Percentiles rank a stretch among this genome's conserved stretches.
These are phyloP conservation scores for Tulasnella sp. DNA, from an alignment of 768 basidiomycete genomes.

Conservation along the genomic window DNA sequence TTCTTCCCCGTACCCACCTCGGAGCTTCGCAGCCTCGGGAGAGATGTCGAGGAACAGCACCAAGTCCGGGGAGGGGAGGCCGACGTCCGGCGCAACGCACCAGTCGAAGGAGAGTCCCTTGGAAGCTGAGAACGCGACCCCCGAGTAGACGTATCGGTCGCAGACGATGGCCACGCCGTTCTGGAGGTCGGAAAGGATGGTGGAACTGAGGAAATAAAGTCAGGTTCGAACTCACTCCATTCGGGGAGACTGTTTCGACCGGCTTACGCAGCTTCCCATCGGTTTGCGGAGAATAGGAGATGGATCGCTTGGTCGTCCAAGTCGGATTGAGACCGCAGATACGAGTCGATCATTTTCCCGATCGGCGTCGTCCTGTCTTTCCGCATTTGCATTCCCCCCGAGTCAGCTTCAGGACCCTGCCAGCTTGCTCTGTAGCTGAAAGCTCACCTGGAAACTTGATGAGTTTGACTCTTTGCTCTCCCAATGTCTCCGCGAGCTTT, in stretches of 20 bases:
- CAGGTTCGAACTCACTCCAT: no score
- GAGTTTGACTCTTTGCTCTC: conserved; percentile 38
- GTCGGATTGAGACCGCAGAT: conserved; percentile 71
- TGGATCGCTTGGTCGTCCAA: conserved; percentile 89
- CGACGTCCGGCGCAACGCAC: conserved; percentile 78
- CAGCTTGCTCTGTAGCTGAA: background rate
- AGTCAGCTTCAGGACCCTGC: background rate
- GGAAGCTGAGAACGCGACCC: conserved; percentile 64
- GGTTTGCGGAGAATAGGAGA: conserved; percentile 90
- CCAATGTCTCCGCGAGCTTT: conserved; percentile 33
- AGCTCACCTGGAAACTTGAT: conserved; percentile 80
- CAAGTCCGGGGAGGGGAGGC: conserved; percentile 81
- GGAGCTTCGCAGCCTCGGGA: conserved; percentile 49
- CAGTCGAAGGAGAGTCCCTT: conserved; percentile 55
- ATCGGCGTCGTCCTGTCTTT: conserved; percentile 84
- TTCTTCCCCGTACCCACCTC: conserved; percentile 79
- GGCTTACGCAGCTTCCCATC: conserved; percentile 85
- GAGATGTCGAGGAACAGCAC: conserved; percentile 77
- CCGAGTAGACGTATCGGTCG: conserved; percentile 95
- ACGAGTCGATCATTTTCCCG: conserved; percentile 87
- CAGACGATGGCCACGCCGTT: conserved; percentile 67
- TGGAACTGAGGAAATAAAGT: conserved; percentile 31
- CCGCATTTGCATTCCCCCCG: background rate
- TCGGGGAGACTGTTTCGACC: background rate
- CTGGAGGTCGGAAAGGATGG: conserved; percentile 46